These are phyloP conservation scores for Boletus semigastroideus DNA, from an alignment of 1,284 basidiomycete genomes.

Conservation along the genomic window DNA sequence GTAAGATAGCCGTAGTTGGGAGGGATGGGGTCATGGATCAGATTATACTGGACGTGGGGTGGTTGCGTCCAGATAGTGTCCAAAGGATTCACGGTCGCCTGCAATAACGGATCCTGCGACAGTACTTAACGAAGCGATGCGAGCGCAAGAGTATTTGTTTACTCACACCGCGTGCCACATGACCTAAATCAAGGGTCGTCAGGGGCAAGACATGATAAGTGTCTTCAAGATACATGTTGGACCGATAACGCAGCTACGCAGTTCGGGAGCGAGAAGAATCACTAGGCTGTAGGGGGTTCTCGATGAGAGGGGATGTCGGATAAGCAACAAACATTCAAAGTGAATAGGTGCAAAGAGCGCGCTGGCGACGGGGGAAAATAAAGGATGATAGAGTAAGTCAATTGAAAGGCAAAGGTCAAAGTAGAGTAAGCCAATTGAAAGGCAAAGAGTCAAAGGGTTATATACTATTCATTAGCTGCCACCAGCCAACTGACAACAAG, in stretches of 20 bases:
- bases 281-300: not conserved
- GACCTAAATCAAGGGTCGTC: not conserved
- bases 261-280: not conserved
- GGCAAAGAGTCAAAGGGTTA: not conserved
- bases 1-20: not conserved
- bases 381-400: not conserved
- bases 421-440: not conserved
- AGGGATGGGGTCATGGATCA: not conserved
- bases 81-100: constrained; percentile 6
- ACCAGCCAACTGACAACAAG: not conserved
- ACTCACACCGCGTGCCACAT: constrained; percentile 13
- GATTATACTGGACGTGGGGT: not conserved
- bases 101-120: not conserved
- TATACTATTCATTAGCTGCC: not conserved
- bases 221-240: constrained; percentile 9
- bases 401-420: not conserved
- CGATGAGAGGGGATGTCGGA: not conserved
- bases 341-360: not conserved
- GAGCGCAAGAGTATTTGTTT: not conserved
- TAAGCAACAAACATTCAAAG: not conserved
- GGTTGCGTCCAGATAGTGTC: not conserved
- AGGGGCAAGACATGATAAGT: not conserved
- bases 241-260: not conserved
- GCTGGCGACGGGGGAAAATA: not conserved
- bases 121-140: not conserved